phyloP scores from a whole-genome alignment of 345 rosid genomes.

The Murraya koenigii region DNA sequence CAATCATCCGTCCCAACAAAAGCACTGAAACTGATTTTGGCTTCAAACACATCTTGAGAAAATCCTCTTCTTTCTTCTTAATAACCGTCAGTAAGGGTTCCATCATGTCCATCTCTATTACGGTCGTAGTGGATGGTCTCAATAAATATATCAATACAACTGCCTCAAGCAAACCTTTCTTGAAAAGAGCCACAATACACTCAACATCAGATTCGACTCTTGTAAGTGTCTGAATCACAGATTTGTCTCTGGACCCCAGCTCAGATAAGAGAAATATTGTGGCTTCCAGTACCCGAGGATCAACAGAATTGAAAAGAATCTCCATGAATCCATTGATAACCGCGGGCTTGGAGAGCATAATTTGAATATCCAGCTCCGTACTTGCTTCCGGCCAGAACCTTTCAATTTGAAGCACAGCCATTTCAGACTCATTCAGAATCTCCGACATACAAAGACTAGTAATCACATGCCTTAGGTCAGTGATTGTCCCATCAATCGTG shows the following conservation, averaged over 20 bases:
- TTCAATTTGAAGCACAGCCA: constrained; percentile 59
- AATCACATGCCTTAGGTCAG: constrained; percentile 48
- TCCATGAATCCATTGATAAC: constrained; percentile 67
- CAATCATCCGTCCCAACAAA: constrained; percentile 45
- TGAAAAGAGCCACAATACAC: constrained; percentile 55
- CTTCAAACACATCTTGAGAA: constrained; percentile 46
- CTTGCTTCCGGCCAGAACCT: constrained; percentile 47
- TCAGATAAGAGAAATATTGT: constrained; percentile 59
- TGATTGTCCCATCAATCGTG: constrained; percentile 41
- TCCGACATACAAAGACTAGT: constrained; percentile 59
- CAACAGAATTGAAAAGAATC: constrained; percentile 63
- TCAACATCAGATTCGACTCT: constrained; percentile 65
- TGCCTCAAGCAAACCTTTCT: constrained; percentile 63
- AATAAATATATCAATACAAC: constrained; percentile 52
- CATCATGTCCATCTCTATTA: constrained; percentile 51
- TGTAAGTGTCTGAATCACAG: constrained; percentile 60
- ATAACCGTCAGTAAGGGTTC: constrained; percentile 45
- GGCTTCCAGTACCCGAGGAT: constrained; percentile 45
- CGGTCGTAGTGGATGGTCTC: constrained; percentile 38
- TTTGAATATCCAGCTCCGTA: constrained; percentile 38
- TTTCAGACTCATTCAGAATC: constrained; percentile 52
- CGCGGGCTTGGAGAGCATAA: constrained; percentile 54
- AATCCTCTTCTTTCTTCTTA: constrained; percentile 34
- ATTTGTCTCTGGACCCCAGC: constrained; percentile 62
- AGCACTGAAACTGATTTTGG: constrained; percentile 56